Conservation (phyloP, 2,329 filamentous ascomycete genomes). For the Venturia carpophila region DNA sequence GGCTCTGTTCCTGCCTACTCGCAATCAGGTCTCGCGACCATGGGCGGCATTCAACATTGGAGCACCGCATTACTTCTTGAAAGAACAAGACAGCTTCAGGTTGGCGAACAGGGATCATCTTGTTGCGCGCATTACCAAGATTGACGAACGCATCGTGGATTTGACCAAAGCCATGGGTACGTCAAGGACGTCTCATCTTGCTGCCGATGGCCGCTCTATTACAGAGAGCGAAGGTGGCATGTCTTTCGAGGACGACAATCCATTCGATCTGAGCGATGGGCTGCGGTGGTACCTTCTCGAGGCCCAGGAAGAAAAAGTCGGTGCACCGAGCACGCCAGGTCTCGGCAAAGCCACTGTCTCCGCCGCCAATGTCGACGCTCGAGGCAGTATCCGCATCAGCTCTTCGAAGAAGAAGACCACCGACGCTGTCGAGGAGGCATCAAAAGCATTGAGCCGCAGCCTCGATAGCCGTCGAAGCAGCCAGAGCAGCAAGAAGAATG, state of each 20-base stretch:
- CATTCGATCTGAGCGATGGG: conserved; percentile 91
- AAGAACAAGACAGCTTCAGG: conserved; percentile 83
- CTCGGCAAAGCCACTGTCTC: conserved; percentile 87
- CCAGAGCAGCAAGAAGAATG: conserved; percentile 70
- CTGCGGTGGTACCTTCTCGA: conserved; percentile 95
- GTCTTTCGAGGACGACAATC: conserved; percentile 80
- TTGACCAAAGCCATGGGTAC: conserved; percentile 67
- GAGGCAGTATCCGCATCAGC: conserved; percentile 51
- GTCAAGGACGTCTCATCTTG: conserved; percentile 32
- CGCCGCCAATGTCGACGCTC: conserved; percentile 77
- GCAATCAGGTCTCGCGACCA: conserved; percentile 86
- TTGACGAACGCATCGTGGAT: conserved; percentile 91
- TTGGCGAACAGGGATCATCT: conserved; percentile 85
- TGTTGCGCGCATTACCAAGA: conserved; percentile 82
- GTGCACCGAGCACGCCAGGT: conserved; percentile 79
- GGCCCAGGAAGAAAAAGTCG: conserved; percentile 85
- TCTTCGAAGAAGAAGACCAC: conserved; percentile 33
- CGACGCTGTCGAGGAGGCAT: conserved; percentile 37
- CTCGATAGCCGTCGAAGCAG: conserved; percentile 88
- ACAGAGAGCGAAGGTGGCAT: conserved; percentile 47
- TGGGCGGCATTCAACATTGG: conserved; percentile 99
- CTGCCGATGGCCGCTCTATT: conserved; percentile 37
- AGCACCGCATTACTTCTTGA: conserved; percentile 92
- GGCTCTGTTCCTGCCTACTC: conserved; percentile 85
- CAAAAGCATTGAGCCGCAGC: conserved; percentile 61